These are phyloP conservation scores for Globisporangium nagaii DNA, from an alignment of 352 stramenopile genomes.

Conservation along the genomic window DNA sequence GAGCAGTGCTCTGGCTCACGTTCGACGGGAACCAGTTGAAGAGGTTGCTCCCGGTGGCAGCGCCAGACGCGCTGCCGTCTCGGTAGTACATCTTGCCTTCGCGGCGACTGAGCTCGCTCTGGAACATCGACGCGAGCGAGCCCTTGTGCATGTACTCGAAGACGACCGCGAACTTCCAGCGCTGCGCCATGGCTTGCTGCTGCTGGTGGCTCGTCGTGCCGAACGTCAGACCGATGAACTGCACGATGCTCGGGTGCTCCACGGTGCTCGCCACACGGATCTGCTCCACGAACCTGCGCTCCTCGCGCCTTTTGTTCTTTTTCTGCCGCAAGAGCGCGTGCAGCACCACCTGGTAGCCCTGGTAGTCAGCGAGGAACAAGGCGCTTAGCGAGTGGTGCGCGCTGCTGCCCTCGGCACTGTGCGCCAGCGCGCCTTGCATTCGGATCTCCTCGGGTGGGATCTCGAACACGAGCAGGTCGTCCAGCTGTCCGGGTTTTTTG, in stretches of 20 bases:
- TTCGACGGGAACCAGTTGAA: constrained; percentile 52
- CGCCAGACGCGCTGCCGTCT: constrained; percentile 13
- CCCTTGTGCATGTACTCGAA: constrained; percentile 76
- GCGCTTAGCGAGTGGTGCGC: constrained; percentile 11
- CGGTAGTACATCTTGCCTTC: constrained; percentile 48
- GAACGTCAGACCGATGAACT: constrained; percentile 76
- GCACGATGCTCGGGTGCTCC: constrained; percentile 64
- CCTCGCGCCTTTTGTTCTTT: constrained; percentile 25
- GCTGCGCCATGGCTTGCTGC: constrained; percentile 10
- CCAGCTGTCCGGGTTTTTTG: constrained; percentile 45
- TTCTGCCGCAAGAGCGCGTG: constrained; percentile 51
- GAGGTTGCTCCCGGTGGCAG: constrained; percentile 28
- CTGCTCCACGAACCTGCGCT: constrained; percentile 62
- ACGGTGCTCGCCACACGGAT: constrained; percentile 54
- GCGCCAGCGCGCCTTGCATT: constrained; percentile 29
- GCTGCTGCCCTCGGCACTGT: background rate
- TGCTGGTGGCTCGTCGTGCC: constrained; percentile 29
- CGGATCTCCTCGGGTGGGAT: constrained; percentile 65
- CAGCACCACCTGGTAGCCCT: constrained; percentile 64
- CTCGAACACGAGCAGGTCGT: constrained; percentile 72
- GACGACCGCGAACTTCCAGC: constrained; percentile 63
- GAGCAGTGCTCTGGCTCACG: constrained; percentile 13
- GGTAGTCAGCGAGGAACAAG: constrained; percentile 61
- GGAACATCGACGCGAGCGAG: constrained; percentile 55
- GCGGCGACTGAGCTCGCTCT: constrained; percentile 43